Evolutionary conservation across 2,329 filamentous ascomycete species (phyloP).

Genomic region (Alternaria viburni): DNA sequence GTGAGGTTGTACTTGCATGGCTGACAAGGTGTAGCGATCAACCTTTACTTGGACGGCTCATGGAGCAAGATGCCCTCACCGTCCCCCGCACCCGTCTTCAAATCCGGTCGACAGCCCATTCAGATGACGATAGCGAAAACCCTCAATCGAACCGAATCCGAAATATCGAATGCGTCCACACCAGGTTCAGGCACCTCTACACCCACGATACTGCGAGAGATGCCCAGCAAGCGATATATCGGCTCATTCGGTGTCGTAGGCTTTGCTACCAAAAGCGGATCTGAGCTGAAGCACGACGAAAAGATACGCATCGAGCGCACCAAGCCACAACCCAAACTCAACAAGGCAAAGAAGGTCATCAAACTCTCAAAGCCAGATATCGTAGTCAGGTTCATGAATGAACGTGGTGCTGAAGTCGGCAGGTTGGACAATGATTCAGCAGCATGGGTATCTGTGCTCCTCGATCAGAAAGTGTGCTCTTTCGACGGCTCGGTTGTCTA

Average conservation of each 20-base stretch:
- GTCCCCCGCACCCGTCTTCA: conserved; percentile 19
- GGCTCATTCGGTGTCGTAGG: conserved; percentile 90
- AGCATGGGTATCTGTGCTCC: conserved; percentile 87
- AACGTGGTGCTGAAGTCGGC: conserved; percentile 80
- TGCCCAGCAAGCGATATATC: conserved; percentile 74
- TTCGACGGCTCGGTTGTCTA: conserved; percentile 91
- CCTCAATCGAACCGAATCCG: conserved; percentile 34
- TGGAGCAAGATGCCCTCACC: conserved; percentile 55
- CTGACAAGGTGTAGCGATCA: conserved; percentile 57
- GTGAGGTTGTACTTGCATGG: not conserved
- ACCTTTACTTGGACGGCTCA: conserved; percentile 69
- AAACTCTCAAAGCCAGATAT: conserved; percentile 77
- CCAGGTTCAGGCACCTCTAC: conserved; percentile 27
- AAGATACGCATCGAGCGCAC: conserved; percentile 85
- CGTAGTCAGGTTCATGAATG: conserved; percentile 88
- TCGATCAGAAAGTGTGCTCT: conserved; percentile 86
- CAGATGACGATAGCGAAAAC: conserved; percentile 33
- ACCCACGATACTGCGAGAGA: conserved; percentile 40
- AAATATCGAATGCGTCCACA: conserved; percentile 30
- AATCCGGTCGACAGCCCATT: conserved; percentile 22
- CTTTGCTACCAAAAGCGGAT: conserved; percentile 88
- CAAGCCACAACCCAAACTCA: conserved; percentile 66
- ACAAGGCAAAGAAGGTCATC: conserved; percentile 51
- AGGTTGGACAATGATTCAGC: conserved; percentile 85
- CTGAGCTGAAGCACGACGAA: conserved; percentile 78